Percentiles rank a stretch among this genome's conserved stretches.
Evolutionary conservation across 83 land plant genomes (phyloP).

Genomic region (Thuja plicata): DNA sequence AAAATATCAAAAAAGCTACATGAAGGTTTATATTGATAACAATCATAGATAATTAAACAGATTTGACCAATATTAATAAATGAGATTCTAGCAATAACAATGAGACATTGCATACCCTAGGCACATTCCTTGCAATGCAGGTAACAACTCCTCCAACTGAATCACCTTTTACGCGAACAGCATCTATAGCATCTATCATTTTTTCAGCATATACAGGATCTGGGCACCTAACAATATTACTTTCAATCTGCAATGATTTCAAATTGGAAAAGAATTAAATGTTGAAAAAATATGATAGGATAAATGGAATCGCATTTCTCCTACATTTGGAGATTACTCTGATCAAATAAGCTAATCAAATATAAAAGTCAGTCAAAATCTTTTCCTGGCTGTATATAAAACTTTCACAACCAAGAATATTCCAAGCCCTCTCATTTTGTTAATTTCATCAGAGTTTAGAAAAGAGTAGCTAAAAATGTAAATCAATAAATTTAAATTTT

Average conservation of each 20-base stretch:
- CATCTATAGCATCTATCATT: conserved; percentile 98
- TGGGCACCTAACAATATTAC: conserved; percentile 94
- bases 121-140: conserved; percentile 90
- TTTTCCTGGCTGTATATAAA: background rate
- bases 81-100: background rate
- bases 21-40: background rate
- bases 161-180: conserved; percentile 84
- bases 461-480: background rate
- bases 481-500: background rate
- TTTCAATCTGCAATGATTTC: conserved; percentile 71
- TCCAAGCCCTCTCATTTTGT: background rate
- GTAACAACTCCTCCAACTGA: conserved; percentile 99
- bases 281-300: background rate
- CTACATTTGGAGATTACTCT: background rate
- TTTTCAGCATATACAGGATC: conserved; percentile 83
- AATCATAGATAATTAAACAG: background rate
- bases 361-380: background rate
- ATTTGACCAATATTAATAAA: background rate
- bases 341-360: background rate
- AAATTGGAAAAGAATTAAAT: background rate
- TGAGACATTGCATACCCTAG: conserved; percentile 59
- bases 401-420: background rate
- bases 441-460: background rate
- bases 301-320: background rate
- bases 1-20: background rate